Percentiles rank a stretch among this genome's conserved stretches.
Conservation (phyloP, 1,284 basidiomycete species). For the Pyrrhoderma noxium region DNA sequence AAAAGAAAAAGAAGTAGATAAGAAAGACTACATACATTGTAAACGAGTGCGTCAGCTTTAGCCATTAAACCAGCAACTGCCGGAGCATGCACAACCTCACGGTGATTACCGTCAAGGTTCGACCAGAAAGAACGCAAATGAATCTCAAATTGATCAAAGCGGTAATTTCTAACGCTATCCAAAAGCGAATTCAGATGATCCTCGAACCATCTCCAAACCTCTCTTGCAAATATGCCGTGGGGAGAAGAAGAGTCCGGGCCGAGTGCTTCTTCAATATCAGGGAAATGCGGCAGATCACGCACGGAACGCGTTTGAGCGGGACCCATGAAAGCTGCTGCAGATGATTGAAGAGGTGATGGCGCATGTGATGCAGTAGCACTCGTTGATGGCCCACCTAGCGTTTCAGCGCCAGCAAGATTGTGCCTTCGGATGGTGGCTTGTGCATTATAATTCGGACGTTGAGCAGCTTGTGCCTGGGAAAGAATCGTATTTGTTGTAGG, state of each 20-base stretch:
- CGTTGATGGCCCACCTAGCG: slow-evolving; percentile 41
- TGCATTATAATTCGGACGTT: slow-evolving; percentile 50
- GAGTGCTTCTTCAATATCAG: slow-evolving; percentile 77
- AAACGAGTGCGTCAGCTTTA: slow-evolving; percentile 80
- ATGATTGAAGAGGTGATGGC: slow-evolving; percentile 39
- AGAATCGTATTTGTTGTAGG: slow-evolving; percentile 71
- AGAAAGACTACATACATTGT: slow-evolving; percentile 54
- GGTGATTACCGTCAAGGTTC: slow-evolving; percentile 60
- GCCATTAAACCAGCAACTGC: slow-evolving; percentile 83
- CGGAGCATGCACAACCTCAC: slow-evolving; percentile 80
- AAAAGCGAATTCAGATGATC: slow-evolving; percentile 74
- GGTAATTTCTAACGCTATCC: slow-evolving; percentile 67
- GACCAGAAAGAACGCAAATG: slow-evolving; percentile 79
- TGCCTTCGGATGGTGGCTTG: slow-evolving; percentile 72
- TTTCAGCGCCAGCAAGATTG: slow-evolving; percentile 36
- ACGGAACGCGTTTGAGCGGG: slow-evolving; percentile 46
- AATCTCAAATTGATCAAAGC: slow-evolving; percentile 84
- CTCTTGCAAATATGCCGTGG: slow-evolving; percentile 68
- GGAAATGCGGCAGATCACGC: slow-evolving; percentile 70
- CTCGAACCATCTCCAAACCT: slow-evolving; percentile 83
- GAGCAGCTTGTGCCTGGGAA: slow-evolving; percentile 59
- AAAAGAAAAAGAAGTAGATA: slow-evolving; percentile 3
- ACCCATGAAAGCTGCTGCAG: slow-evolving; percentile 37
- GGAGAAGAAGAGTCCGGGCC: slow-evolving; percentile 59
- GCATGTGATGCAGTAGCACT: slow-evolving; percentile 39